Evolutionary conservation across 306 rosid genomes (phyloP).

Genomic region (Prunus mira): DNA sequence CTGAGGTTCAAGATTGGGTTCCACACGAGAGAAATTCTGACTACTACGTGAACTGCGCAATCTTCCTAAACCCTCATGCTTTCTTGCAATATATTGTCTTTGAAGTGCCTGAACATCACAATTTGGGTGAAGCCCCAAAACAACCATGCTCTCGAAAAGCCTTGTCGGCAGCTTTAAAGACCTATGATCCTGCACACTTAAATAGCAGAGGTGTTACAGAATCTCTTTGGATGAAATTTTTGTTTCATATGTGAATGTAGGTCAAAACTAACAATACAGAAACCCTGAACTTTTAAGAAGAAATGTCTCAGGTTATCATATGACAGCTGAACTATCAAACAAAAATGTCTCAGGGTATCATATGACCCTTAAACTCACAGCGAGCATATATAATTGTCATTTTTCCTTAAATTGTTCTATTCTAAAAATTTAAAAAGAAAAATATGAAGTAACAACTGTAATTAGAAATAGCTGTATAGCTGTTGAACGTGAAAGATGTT

Average conservation of each 20-base stretch:
- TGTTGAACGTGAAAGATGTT: background rate
- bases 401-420: background rate
- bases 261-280: background rate
- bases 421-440: background rate
- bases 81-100: slow-evolving; percentile 62
- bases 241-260: background rate
- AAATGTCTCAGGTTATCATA: no score
- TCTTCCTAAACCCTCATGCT: slow-evolving; percentile 61
- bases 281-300: background rate
- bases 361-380: no score
- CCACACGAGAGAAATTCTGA: slow-evolving; percentile 72
- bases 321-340: no score
- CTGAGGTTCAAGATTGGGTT: slow-evolving; percentile 91
- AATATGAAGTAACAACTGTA: background rate
- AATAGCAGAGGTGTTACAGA: slow-evolving; percentile 21
- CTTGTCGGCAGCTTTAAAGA: slow-evolving; percentile 81
- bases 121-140: slow-evolving; percentile 90
- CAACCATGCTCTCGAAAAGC: slow-evolving; percentile 94
- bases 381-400: background rate
- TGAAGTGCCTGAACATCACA: slow-evolving; percentile 80
- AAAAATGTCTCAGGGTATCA: no score
- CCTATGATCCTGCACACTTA: slow-evolving; percentile 75
- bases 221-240: slow-evolving; percentile 11
- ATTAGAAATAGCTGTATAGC: background rate
- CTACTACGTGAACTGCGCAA: slow-evolving; percentile 59